phyloP scores from a whole-genome alignment of 2,329 filamentous ascomycete species.

The Falciphora oryzae region DNA sequence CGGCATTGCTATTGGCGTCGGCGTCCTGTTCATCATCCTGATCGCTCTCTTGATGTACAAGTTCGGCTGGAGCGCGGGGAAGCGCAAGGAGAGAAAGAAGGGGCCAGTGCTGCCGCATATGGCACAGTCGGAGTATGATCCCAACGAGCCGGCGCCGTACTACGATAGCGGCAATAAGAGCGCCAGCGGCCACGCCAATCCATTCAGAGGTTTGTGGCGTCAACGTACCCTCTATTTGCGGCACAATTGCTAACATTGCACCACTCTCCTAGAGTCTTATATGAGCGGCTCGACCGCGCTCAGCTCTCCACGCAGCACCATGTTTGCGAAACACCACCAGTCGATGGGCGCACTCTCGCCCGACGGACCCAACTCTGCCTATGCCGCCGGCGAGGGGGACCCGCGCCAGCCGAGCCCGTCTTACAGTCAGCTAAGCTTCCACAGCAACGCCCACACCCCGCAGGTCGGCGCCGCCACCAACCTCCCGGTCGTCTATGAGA shows the following conservation, averaged over 20 bases:
- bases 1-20: constrained; percentile 18
- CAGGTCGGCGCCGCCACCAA: not conserved
- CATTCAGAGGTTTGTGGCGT: constrained; percentile 3
- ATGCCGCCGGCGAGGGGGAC: not conserved
- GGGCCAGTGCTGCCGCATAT: not conserved
- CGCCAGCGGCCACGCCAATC: not conserved
- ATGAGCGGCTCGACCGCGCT: not conserved
- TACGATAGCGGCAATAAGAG: not conserved
- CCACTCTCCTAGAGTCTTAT: constrained; percentile 1
- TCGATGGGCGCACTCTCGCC: not conserved
- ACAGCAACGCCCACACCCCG: not conserved
- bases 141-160: constrained; percentile 4
- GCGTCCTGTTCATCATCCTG: constrained; percentile 16
- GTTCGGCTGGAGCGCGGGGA: constrained; percentile 16
- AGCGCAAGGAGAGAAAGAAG: constrained; percentile 4
- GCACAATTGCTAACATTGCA: not conserved
- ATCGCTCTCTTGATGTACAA: constrained; percentile 18
- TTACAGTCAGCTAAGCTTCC: not conserved
- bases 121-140: not conserved
- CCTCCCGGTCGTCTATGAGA: constrained; percentile 8
- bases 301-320: not conserved
- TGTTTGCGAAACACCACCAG: not conserved
- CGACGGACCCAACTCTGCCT: not conserved
- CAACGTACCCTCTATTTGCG: not conserved
- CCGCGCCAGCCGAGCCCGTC: constrained; percentile 5